A percentile compares a stretch with the other conserved stretches of the same genome.
Evolutionary conservation across 164 flowering plant species (phyloP).

Genomic region (Kingdonia uniflora): DNA sequence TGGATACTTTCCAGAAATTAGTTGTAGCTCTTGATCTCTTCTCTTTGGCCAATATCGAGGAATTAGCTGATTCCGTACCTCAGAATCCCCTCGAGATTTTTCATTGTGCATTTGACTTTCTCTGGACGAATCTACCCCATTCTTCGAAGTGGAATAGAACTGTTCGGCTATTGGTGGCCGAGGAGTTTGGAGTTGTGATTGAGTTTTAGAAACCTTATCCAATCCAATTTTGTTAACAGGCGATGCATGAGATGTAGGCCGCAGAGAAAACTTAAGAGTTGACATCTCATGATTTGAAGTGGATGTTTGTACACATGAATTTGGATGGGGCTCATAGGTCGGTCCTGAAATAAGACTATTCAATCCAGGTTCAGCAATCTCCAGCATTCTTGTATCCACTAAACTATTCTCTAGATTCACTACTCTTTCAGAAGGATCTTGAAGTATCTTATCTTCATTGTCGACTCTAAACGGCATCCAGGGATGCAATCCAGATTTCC

Average conservation of each 20-base stretch:
- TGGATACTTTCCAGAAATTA: slow-evolving; percentile 86
- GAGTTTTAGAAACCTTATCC: slow-evolving; percentile 24
- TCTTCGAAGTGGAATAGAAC: slow-evolving; percentile 21
- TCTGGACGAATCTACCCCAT: slow-evolving; percentile 35
- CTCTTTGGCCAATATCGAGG: slow-evolving; percentile 70
- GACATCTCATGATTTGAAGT: slow-evolving; percentile 37
- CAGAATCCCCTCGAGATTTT: slow-evolving; percentile 49
- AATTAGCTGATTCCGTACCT: slow-evolving; percentile 49
- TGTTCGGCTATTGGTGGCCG: slow-evolving; percentile 28
- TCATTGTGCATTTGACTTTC: slow-evolving; percentile 36
- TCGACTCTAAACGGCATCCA: slow-evolving; percentile 41
- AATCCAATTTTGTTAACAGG: slow-evolving; percentile 34
- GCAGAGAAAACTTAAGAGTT: slow-evolving; percentile 6
- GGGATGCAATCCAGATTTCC: slow-evolving; percentile 37
- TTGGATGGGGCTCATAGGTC: slow-evolving; percentile 25
- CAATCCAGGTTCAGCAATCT: slow-evolving; percentile 14
- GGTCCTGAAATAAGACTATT: slow-evolving; percentile 26
- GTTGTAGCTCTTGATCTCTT: slow-evolving; percentile 65
- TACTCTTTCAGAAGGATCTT: slow-evolving; percentile 35
- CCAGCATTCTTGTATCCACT: slow-evolving; percentile 12
- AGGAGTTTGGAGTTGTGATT: slow-evolving; percentile 25
- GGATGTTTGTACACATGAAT: slow-evolving; percentile 23
- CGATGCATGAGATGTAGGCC: slow-evolving; percentile 21
- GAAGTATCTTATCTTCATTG: slow-evolving; percentile 33
- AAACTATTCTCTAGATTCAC: slow-evolving; percentile 17